phyloP scores from a whole-genome alignment of 257 asterid genomes.

The Nicotiana otophora region DNA sequence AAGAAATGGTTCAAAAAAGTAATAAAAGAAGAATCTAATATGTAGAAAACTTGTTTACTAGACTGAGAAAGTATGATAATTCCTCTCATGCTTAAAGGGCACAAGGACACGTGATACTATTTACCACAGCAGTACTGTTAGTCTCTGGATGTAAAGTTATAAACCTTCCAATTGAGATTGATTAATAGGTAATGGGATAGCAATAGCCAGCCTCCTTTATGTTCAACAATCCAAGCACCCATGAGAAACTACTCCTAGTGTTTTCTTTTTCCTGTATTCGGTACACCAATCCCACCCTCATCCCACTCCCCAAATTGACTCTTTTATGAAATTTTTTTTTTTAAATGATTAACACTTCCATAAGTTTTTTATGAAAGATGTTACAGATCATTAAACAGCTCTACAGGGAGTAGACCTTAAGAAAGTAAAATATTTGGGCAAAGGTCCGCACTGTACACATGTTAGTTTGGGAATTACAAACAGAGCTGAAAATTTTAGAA shows the following conservation, averaged over 20 bases:
- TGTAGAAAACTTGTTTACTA: neutral
- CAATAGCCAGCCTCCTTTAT: neutral
- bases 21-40: neutral
- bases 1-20: neutral
- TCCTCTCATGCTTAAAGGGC: neutral
- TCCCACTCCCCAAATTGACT: neutral
- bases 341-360: neutral
- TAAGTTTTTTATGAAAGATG: too few species aligned
- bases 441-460: too few species aligned
- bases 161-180: neutral
- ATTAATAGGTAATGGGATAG: neutral
- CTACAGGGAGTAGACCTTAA: too few species aligned
- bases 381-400: too few species aligned
- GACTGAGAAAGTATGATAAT: neutral
- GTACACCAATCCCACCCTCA: neutral
- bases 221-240: neutral
- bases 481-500: neutral
- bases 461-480: neutral
- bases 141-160: neutral
- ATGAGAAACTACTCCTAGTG: neutral
- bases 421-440: too few species aligned
- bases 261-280: neutral
- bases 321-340: neutral
- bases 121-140: neutral
- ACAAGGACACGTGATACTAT: neutral